These are phyloP conservation scores for Coemansia sp. DNA, from an alignment of 192 early-diverging fungal species.

Conservation along the genomic window DNA sequence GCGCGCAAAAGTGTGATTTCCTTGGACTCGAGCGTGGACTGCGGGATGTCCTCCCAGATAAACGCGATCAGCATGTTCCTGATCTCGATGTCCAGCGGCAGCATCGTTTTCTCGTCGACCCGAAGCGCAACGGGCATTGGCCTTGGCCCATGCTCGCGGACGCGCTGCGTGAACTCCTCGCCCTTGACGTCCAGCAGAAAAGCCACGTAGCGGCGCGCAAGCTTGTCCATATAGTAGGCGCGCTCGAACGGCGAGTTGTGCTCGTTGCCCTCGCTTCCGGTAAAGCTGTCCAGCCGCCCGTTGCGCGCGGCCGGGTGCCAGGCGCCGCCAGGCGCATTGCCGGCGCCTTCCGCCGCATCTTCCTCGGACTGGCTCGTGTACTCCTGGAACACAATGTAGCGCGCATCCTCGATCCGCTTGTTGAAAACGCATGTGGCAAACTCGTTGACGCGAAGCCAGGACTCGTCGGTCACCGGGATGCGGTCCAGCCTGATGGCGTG, in stretches of 20 bases:
- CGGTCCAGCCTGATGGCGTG: constrained; percentile 15
- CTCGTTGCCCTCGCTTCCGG: constrained; percentile 19
- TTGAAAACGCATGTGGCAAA: constrained; percentile 45
- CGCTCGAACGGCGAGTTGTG: constrained; percentile 23
- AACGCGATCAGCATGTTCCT: constrained; percentile 22
- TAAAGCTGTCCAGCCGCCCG: constrained; percentile 10
- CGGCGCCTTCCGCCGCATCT: not conserved
- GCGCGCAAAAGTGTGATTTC: constrained; percentile 41
- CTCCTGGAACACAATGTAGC: constrained; percentile 32
- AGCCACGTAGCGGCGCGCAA: constrained; percentile 21
- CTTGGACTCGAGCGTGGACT: constrained; percentile 21
- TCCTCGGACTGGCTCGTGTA: constrained; percentile 10
- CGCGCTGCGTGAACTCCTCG: constrained; percentile 29
- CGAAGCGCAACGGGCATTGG: constrained; percentile 46
- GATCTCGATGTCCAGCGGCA: constrained; percentile 27
- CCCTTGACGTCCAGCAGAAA: constrained; percentile 27
- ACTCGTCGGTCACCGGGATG: constrained; percentile 27
- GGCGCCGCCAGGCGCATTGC: constrained; percentile 2
- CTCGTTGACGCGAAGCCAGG: constrained; percentile 36
- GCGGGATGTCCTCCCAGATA: constrained; percentile 44
- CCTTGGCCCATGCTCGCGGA: constrained; percentile 13
- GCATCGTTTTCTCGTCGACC: constrained; percentile 22
- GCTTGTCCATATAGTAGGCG: constrained; percentile 33
- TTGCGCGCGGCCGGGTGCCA: constrained; percentile 9
- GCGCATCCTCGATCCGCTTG: constrained; percentile 33